These are phyloP conservation scores for Wickerhamomyces mucosus DNA, from an alignment of 805 yeast species.

Conservation along the genomic window DNA sequence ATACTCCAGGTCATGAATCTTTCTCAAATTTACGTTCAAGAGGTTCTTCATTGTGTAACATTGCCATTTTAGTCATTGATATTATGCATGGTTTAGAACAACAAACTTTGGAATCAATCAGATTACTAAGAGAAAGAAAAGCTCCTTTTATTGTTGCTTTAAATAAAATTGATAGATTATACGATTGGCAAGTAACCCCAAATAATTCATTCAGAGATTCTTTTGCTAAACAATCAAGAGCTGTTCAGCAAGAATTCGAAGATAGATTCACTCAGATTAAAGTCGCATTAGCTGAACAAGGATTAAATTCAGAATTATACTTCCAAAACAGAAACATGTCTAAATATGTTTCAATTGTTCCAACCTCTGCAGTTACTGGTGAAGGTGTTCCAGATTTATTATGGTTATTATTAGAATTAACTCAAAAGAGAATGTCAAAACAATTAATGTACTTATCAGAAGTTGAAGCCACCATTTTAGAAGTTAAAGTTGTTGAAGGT, in stretches of 20 bases:
- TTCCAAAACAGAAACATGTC: constrained; percentile 91
- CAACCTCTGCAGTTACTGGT: constrained; percentile 98
- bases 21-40: constrained; percentile 95
- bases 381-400: constrained; percentile 99
- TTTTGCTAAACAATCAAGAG: constrained; percentile 64
- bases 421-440: constrained; percentile 98
- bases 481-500: constrained; percentile 97
- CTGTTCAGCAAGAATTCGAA: constrained; percentile 89
- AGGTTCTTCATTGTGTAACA: constrained; percentile 98
- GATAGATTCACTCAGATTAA: constrained; percentile 79
- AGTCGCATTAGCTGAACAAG: constrained; percentile 93
- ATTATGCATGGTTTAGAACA: constrained; percentile 99
- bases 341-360: constrained; percentile 90
- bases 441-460: constrained; percentile 93
- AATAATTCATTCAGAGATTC: constrained; percentile 96
- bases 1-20: constrained; percentile 99
- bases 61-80: constrained; percentile 96
- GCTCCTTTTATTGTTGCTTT: constrained; percentile 97
- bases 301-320: constrained; percentile 93
- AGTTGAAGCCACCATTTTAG: constrained; percentile 93
- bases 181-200: constrained; percentile 87
- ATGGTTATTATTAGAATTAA: constrained; percentile 88
- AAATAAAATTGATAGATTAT: constrained; percentile 95
- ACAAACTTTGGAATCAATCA: constrained; percentile 92
- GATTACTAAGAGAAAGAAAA: constrained; percentile 88